Conservation (phyloP, 306 rosid species). For the Vicia villosa region DNA sequence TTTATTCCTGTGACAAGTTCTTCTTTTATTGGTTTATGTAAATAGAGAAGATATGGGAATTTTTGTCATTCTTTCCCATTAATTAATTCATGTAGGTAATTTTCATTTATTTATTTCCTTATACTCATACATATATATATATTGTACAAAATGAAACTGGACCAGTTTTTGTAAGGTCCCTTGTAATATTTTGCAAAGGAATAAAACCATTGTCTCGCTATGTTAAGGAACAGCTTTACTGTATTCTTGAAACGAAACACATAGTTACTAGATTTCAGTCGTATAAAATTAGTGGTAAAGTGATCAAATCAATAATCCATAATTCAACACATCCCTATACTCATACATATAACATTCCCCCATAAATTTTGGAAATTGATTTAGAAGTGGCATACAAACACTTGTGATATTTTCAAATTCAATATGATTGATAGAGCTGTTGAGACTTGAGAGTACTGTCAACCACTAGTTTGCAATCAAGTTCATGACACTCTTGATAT, state of each 20-base stretch:
- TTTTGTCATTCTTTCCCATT: conserved; percentile 40
- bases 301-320: too few relatives aligned
- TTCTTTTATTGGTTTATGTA: conserved; percentile 52
- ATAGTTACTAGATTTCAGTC: too few relatives aligned
- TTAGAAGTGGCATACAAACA: too few relatives aligned
- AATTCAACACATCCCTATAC: too few relatives aligned
- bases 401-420: too few relatives aligned
- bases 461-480: too few relatives aligned
- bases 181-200: conserved; percentile 24
- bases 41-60: conserved; percentile 45
- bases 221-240: neutral
- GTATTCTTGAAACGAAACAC: neutral
- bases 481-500: too few relatives aligned
- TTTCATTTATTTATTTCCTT: conserved; percentile 13
- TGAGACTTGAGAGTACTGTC: too few relatives aligned
- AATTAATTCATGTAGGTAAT: conserved; percentile 31
- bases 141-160: conserved; percentile 24
- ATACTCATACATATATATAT: conserved; percentile 37
- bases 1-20: conserved; percentile 28
- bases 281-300: too few relatives aligned
- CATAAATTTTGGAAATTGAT: too few relatives aligned
- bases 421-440: too few relatives aligned
- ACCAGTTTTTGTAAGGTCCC: conserved; percentile 40
- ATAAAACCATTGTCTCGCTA: neutral
- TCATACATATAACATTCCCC: too few relatives aligned